A percentile compares a stretch with the other conserved stretches of the same genome.
These are phyloP conservation scores for Flaveria linearis DNA, from an alignment of 129 eudicot genomes.

Conservation along the genomic window DNA sequence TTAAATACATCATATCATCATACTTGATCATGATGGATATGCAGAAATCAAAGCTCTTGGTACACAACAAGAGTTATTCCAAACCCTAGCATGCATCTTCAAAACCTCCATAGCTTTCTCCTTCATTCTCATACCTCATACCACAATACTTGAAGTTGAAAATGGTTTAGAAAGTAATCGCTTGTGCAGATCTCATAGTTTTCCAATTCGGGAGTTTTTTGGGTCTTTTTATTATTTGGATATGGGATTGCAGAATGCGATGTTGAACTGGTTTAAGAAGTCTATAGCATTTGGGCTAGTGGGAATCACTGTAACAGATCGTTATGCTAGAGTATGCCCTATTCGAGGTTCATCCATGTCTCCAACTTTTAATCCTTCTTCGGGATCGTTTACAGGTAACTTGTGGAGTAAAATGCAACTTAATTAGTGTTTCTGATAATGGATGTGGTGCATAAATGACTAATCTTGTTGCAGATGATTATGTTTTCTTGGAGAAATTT, in stretches of 20 bases:
- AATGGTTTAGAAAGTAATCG: neutral
- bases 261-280: constrained; percentile 52
- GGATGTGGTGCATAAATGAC: neutral
- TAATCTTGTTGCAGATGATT: constrained; percentile 62
- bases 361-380: constrained; percentile 79
- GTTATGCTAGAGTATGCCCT: constrained; percentile 64
- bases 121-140: no score
- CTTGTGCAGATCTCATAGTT: constrained; percentile 14
- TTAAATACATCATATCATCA: no score
- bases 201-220: neutral
- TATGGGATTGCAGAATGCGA: constrained; percentile 45
- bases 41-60: no score
- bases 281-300: constrained; percentile 61
- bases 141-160: neutral
- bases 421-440: neutral
- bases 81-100: no score
- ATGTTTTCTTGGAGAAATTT: constrained; percentile 77
- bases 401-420: neutral
- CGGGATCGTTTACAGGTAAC: constrained; percentile 43
- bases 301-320: constrained; percentile 75
- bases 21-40: no score
- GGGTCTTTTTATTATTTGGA: neutral
- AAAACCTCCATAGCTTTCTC: no score
- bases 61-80: no score
- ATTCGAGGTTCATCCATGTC: constrained; percentile 86